A percentile compares a stretch with the other conserved stretches of the same genome.
Conservation (phyloP, 2,329 filamentous ascomycete species). For the Ascochyta koolunga region DNA sequence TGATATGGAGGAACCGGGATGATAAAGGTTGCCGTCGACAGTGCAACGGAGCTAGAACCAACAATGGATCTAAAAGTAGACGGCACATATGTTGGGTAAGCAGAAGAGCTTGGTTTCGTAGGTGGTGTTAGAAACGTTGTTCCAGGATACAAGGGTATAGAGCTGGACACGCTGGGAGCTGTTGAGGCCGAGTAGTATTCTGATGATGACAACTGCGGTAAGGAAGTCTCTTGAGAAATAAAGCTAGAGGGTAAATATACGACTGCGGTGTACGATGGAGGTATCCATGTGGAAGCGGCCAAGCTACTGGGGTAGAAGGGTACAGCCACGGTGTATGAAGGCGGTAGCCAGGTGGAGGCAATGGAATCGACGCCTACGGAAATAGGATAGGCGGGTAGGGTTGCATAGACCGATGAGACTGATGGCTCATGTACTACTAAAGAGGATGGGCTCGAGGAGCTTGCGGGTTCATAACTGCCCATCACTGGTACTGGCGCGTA, state of each 20-base stretch:
- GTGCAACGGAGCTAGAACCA: neutral
- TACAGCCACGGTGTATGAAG: constrained; percentile 8
- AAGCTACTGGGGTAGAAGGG: constrained; percentile 6
- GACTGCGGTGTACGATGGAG: constrained; percentile 4
- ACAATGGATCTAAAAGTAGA: neutral
- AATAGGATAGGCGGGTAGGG: neutral
- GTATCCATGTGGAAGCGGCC: constrained; percentile 5
- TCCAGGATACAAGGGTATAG: neutral
- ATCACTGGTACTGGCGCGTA: constrained; percentile 1
- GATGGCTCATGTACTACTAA: neutral
- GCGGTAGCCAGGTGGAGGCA: constrained; percentile 13
- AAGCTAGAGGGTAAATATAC: constrained; percentile 2
- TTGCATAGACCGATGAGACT: neutral
- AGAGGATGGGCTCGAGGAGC: neutral
- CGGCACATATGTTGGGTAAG: neutral
- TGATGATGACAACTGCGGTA: neutral
- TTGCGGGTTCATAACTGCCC: neutral
- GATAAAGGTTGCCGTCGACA: neutral
- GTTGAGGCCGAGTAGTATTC: neutral
- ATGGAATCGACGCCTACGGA: constrained; percentile 5
- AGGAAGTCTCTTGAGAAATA: neutral
- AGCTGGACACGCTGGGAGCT: neutral
- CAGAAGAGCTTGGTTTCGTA: neutral
- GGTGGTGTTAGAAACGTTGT: neutral
- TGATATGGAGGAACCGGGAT: neutral